Evolutionary conservation across 2,329 filamentous ascomycete genomes (phyloP).

Genomic region (Colletotrichum sp.): DNA sequence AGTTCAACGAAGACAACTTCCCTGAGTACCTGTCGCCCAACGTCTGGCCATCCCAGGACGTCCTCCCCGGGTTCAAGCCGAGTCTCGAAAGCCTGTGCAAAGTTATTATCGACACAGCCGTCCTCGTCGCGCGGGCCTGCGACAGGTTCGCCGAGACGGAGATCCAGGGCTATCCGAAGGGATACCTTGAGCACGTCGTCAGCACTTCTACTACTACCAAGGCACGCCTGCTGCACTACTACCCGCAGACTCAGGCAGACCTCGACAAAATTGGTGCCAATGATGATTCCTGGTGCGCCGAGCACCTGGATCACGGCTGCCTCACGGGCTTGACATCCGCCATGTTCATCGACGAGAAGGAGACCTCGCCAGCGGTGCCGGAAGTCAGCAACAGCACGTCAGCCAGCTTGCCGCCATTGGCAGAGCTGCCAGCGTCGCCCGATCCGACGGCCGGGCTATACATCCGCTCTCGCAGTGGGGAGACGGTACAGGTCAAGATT

Average conservation of each 20-base stretch:
- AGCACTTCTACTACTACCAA: constrained; percentile 87
- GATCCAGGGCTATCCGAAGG: constrained; percentile 75
- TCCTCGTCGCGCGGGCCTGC: constrained; percentile 87
- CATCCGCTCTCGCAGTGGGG: constrained; percentile 83
- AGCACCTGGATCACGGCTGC: constrained; percentile 81
- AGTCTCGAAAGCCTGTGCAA: constrained; percentile 78
- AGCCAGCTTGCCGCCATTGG: constrained; percentile 54
- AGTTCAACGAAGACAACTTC: constrained; percentile 67
- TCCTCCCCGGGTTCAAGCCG: constrained; percentile 76
- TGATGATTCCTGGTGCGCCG: constrained; percentile 91
- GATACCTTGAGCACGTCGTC: constrained; percentile 88
- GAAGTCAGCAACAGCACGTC: constrained; percentile 25
- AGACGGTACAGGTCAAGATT: constrained; percentile 90
- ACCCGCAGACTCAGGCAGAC: constrained; percentile 57
- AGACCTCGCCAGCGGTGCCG: constrained; percentile 39
- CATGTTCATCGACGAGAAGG: constrained; percentile 89
- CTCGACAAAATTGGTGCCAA: constrained; percentile 34
- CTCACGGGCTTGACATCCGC: constrained; percentile 92
- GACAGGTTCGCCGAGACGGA: constrained; percentile 83
- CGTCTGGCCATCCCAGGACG: constrained; percentile 76
- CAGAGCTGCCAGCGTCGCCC: constrained; percentile 77
- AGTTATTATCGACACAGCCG: constrained; percentile 88
- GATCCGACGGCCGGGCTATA: constrained; percentile 90
- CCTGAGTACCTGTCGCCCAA: constrained; percentile 91
- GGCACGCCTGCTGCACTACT: constrained; percentile 91